Percentiles rank a stretch among this genome's conserved stretches.
phyloP scores from a whole-genome alignment of 2,329 filamentous ascomycete species.

The Acrodontium crateriforme region DNA sequence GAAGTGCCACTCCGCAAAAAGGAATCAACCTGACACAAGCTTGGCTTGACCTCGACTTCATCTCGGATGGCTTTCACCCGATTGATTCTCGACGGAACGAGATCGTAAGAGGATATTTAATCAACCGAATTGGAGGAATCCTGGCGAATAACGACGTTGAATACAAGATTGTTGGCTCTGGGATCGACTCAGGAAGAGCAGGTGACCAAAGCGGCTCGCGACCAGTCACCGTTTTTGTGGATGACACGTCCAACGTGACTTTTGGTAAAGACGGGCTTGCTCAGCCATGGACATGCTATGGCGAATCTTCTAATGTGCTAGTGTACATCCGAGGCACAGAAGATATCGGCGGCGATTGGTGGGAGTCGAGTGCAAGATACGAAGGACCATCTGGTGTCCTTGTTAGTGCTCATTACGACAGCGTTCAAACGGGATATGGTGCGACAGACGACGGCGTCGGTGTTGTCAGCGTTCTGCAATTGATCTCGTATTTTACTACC shows the following conservation, averaged over 20 bases:
- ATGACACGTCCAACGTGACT: conserved; percentile 65
- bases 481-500: conserved; percentile 73
- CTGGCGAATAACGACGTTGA: conserved; percentile 45
- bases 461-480: conserved; percentile 70
- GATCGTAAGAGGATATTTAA: conserved; percentile 59
- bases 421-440: conserved; percentile 80
- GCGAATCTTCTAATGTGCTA: conserved; percentile 84
- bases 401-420: conserved; percentile 91
- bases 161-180: conserved; percentile 26
- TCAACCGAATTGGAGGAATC: conserved; percentile 57
- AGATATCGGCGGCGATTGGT: conserved; percentile 60
- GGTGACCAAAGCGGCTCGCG: not conserved
- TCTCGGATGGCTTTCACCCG: conserved; percentile 68
- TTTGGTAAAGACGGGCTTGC: conserved; percentile 21
- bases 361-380: conserved; percentile 27
- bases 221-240: conserved; percentile 56
- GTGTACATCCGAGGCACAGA: conserved; percentile 77
- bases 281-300: conserved; percentile 47
- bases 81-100: conserved; percentile 83
- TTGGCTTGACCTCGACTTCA: conserved; percentile 65
- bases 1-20: conserved; percentile 35
- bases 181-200: no score
- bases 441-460: conserved; percentile 91
- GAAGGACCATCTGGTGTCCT: conserved; percentile 57
- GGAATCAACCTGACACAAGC: conserved; percentile 75